A percentile compares a stretch with the other conserved stretches of the same genome.
phyloP scores from a whole-genome alignment of 2,329 filamentous ascomycete genomes.

The Cytospora schulzeri region DNA sequence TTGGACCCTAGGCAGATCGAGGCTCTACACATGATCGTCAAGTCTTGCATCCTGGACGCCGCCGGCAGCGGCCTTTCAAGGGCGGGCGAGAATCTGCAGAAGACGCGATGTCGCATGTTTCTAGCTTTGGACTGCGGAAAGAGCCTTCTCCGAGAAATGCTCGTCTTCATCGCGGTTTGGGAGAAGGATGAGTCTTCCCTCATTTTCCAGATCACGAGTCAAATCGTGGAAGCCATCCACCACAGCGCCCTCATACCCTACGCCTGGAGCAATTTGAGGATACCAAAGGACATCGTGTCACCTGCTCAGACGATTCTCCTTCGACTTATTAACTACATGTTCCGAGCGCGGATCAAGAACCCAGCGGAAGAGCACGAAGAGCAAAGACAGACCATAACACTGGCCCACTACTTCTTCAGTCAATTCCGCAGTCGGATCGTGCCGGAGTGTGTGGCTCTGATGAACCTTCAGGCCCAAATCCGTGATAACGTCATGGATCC shows the following conservation, averaged over 20 bases:
- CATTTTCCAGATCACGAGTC: slow-evolving; percentile 94
- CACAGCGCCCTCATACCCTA: slow-evolving; percentile 88
- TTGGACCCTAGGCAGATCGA: slow-evolving; percentile 94
- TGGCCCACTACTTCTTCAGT: slow-evolving; percentile 86
- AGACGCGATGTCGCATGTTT: slow-evolving; percentile 85
- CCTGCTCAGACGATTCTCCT: slow-evolving; percentile 92
- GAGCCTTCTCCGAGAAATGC: slow-evolving; percentile 83
- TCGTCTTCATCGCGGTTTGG: slow-evolving; percentile 97
- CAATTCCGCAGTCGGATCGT: slow-evolving; percentile 92
- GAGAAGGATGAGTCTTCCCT: slow-evolving; percentile 90
- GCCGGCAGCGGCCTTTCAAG: slow-evolving; percentile 68
- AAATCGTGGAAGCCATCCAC: slow-evolving; percentile 91
- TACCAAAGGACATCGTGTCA: slow-evolving; percentile 94
- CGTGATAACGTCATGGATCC: slow-evolving; percentile 73
- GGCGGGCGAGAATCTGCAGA: slow-evolving; percentile 81
- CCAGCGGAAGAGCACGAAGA: slow-evolving; percentile 52
- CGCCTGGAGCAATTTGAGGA: slow-evolving; percentile 87
- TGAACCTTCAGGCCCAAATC: slow-evolving; percentile 90
- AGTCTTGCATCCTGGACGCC: slow-evolving; percentile 89
- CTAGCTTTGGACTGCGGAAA: slow-evolving; percentile 88
- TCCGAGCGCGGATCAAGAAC: slow-evolving; percentile 58
- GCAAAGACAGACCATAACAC: slow-evolving; percentile 59
- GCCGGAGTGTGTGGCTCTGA: slow-evolving; percentile 90
- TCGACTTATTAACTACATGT: slow-evolving; percentile 87
- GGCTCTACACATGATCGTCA: slow-evolving; percentile 94